Evolutionary conservation across 2,329 filamentous ascomycete genomes (phyloP), one percentile per base, ranked within the genome.

Genomic region (Sporothrix brunneoviolacea): DNA sequence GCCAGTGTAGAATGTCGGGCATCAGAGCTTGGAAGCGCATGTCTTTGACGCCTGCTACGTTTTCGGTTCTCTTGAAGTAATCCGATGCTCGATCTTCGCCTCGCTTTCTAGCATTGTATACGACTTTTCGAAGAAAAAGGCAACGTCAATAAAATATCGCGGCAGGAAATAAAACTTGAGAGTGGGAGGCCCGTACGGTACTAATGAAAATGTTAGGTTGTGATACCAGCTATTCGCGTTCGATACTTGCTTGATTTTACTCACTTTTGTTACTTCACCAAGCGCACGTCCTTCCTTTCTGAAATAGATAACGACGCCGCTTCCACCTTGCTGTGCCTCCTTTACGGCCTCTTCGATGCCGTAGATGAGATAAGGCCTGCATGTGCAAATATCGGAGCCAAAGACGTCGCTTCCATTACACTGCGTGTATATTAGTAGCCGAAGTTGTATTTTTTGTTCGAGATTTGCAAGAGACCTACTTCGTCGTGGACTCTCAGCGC

Each of bases 1-100:
- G 80, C 93, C 93, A 97, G 70, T 97, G 93, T 48, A 97, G 77
- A 58, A 97, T 95, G 66, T 95, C 90, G 30, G 93, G 91, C 93
- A 97, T 97, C 49, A 98, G 75, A 24, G 91, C 91, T 73, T 97
- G 93, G 76, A 97, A 97, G 35, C 93, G 84, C 91, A 97, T 97
- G 60, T 83, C 86, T 68, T 95, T 95, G 58, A 97, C 91, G 54
- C 93, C 93, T 8, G 93, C 93, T 65, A 98, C 94, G 65, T 96
- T 95, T 69, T 96, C 91, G n/a, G 91, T 97, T 51, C 93, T 79
- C 70, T 91, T 86, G 74, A 97, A 97, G 71, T 97, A 97, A 67
- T 95, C 89, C 60, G 86, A 91, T 19, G 90, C 90, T 53, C 80
- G 80, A 68, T 91, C 86, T 56, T 82, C 79, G 57, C 86, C 86